phyloP scores from a whole-genome alignment of 1,284 basidiomycete species.

The Ganoderma meredithae region DNA sequence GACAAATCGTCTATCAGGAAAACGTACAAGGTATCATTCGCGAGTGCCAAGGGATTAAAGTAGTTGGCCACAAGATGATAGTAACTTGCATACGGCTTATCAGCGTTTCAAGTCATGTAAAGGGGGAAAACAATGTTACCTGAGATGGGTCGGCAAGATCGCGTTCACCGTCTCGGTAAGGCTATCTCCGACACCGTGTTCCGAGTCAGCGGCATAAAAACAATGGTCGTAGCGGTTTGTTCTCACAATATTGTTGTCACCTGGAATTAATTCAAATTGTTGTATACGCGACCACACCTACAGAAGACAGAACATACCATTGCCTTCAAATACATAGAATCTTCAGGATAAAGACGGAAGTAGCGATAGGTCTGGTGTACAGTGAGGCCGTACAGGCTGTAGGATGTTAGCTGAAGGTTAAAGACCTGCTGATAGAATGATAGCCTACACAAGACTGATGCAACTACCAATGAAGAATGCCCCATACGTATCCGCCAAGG shows the following conservation, averaged over 20 bases:
- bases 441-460: constrained; percentile 1
- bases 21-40: background rate
- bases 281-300: background rate
- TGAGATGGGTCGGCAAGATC: background rate
- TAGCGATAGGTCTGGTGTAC: constrained; percentile 19
- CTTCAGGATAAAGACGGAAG: constrained; percentile 17
- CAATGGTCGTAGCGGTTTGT: background rate
- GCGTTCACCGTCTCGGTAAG: background rate
- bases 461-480: constrained; percentile 8
- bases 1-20: background rate
- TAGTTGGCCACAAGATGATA: background rate
- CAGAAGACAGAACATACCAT: background rate
- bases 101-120: background rate
- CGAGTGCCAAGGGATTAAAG: background rate
- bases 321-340: background rate
- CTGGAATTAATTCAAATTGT: background rate
- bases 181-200: background rate
- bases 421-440: background rate
- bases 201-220: background rate
- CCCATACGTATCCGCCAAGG: constrained; percentile 5
- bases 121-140: background rate
- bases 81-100: background rate
- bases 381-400: constrained; percentile 19
- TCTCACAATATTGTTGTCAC: background rate
- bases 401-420: background rate